Evolutionary conservation across 441 rosid species (phyloP).

Genomic region (Iberis amara): DNA sequence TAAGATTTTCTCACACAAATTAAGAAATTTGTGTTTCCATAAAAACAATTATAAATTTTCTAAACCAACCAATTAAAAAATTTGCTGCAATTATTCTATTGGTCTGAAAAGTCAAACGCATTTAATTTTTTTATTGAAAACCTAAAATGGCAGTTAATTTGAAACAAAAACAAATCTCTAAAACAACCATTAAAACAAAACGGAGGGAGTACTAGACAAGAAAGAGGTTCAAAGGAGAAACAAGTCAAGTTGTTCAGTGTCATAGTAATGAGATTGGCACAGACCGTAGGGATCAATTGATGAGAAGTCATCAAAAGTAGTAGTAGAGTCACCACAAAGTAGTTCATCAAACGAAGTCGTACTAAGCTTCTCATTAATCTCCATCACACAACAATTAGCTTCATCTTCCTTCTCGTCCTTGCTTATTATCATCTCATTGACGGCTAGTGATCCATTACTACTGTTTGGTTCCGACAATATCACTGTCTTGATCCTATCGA

Average conservation of each 20-base stretch:
- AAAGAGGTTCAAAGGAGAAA: slow-evolving; percentile 16
- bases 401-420: not conserved
- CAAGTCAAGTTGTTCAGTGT: slow-evolving; percentile 18
- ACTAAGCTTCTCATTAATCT: slow-evolving; percentile 17
- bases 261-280: slow-evolving; percentile 9
- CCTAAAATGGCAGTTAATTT: no score
- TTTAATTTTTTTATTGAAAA: no score
- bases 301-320: slow-evolving; percentile 9
- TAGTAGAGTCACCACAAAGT: slow-evolving; percentile 1
- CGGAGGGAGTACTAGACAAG: not conserved
- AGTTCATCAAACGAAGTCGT: slow-evolving; percentile 8
- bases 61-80: no score
- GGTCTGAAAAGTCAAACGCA: no score
- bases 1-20: no score
- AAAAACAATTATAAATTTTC: no score
- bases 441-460: not conserved
- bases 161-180: no score
- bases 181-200: no score
- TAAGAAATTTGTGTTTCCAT: no score
- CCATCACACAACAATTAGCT: slow-evolving; percentile 22
- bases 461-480: slow-evolving; percentile 20
- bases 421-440: slow-evolving; percentile 4
- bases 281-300: slow-evolving; percentile 1
- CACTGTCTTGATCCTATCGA: slow-evolving; percentile 23
- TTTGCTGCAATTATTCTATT: no score